Percentiles rank a stretch among this genome's conserved stretches.
These are phyloP conservation scores for Candida corydali DNA, from an alignment of 805 yeast genomes.

Conservation along the genomic window DNA sequence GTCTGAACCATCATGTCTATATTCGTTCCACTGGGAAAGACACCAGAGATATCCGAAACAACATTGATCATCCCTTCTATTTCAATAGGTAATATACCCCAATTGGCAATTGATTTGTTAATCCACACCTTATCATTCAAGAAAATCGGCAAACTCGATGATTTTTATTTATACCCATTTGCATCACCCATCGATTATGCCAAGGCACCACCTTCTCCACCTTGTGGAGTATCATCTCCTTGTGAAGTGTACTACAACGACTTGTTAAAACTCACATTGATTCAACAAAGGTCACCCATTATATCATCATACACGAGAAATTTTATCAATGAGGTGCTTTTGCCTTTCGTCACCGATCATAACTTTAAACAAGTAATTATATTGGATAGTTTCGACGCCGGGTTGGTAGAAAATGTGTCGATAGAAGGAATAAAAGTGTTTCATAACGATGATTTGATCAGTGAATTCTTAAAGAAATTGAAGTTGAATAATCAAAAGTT, in stretches of 20 bases:
- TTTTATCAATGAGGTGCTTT: conserved; percentile 49
- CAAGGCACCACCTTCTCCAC: too few relatives aligned
- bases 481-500: conserved; percentile 14
- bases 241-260: conserved; percentile 59
- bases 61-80: conserved; percentile 73
- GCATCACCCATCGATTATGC: conserved; percentile 66
- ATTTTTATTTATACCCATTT: conserved; percentile 69
- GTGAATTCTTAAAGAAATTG: conserved; percentile 26
- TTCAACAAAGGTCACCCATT: conserved; percentile 83
- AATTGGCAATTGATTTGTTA: conserved; percentile 69
- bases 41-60: background rate
- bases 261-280: conserved; percentile 42
- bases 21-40: background rate
- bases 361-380: conserved; percentile 47
- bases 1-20: conserved; percentile 1
- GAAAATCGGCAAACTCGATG: conserved; percentile 55
- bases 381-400: conserved; percentile 72
- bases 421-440: conserved; percentile 22
- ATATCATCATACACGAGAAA: conserved; percentile 55
- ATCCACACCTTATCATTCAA: conserved; percentile 56
- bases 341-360: conserved; percentile 41
- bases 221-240: conserved; percentile 57
- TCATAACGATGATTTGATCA: conserved; percentile 28
- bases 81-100: conserved; percentile 88
- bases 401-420: conserved; percentile 28